Base-by-base conservation (phyloP, 2,329 filamentous ascomycete species). In the Curvularia sp. region DNA sequence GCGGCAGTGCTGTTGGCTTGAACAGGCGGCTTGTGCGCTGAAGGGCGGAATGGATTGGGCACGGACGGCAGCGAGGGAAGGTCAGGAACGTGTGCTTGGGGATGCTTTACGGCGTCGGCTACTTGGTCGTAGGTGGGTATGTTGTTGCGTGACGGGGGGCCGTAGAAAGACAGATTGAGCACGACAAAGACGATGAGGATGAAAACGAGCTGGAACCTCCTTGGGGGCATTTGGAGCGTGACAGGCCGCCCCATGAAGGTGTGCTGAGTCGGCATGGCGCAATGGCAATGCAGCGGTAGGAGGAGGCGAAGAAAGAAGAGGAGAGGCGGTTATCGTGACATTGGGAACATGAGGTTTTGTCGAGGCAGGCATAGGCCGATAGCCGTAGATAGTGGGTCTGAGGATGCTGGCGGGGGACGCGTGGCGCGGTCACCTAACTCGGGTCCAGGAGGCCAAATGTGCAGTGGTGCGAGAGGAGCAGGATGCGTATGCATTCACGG, bases 1-100 rank as follows among this genome's bases (percentile, higher is more conserved):
- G 68, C 57, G 72, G 86, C 88, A 5, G 89, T 90, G 73, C 91
- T 93, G 75, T 94, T 92, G 63, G 87, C 86, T 75, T 93, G 89
- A 53, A 88, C 84, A 73, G 95, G 92, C 9, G 88, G 87, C 18
- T 87, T 85, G 75, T 96, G 92, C 10, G 87, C 84, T 20, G 88
- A 85, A 41, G 86, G 85, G 41, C 85, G 84, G 75, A 94, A 93
- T 0, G 88, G 89, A 66, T 89, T 89, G 24, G 85, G 77, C 20
- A 75, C 66, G 8, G 71, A 66, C 42, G 77, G 70, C 41, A 76
- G 62, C 13, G 69, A 53, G 26, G 71, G 71, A 4, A 79, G 67
- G 49, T 77, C 65, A 20, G 67, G 64, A 10, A 68, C 52, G 35
- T 61, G 63, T 24, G 59, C 62, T 26, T 79, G 70, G 2, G 77